These are phyloP conservation scores for Chlamydomonas sp. DNA, from an alignment of 139 green algal species.

Conservation along the genomic window DNA sequence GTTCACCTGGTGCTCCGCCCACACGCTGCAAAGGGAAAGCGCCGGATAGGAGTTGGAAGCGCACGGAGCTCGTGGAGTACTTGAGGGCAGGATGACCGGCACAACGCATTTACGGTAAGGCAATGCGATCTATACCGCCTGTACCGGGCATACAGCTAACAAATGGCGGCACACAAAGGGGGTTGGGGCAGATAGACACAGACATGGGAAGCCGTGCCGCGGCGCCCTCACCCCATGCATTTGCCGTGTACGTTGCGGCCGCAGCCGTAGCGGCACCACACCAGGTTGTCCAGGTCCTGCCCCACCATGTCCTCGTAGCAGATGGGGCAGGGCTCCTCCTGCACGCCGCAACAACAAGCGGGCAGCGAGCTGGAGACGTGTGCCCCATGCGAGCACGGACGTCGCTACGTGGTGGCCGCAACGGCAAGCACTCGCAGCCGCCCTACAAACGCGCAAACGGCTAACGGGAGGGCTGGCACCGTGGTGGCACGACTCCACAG, in stretches of 20 bases:
- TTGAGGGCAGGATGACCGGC: too few species aligned
- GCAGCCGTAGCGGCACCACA: conserved; percentile 67
- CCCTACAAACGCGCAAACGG: too few species aligned
- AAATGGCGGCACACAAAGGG: too few species aligned
- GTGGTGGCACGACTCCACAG: background rate
- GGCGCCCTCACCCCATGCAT: conserved; percentile 62
- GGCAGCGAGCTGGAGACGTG: background rate
- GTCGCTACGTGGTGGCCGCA: too few species aligned
- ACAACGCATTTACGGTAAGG: too few species aligned
- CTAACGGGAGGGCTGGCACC: background rate
- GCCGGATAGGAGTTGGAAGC: background rate
- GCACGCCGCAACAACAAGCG: background rate
- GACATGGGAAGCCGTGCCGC: background rate
- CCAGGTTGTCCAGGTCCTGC: conserved; percentile 48
- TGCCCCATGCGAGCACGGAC: too few species aligned
- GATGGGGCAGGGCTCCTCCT: conserved; percentile 74
- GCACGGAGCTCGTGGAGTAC: background rate
- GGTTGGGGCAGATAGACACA: too few species aligned
- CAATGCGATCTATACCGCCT: too few species aligned
- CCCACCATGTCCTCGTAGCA: conserved; percentile 72
- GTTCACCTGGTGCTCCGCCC: conserved; percentile 49
- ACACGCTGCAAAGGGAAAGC: conserved; percentile 18
- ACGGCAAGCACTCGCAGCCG: too few species aligned
- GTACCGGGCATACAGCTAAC: too few species aligned
- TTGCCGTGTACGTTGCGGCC: conserved; percentile 72